Evolutionary conservation across 768 basidiomycete genomes (phyloP), one percentile per base, ranked within the genome.

Genomic region (Candolleomyces aberdarensis): DNA sequence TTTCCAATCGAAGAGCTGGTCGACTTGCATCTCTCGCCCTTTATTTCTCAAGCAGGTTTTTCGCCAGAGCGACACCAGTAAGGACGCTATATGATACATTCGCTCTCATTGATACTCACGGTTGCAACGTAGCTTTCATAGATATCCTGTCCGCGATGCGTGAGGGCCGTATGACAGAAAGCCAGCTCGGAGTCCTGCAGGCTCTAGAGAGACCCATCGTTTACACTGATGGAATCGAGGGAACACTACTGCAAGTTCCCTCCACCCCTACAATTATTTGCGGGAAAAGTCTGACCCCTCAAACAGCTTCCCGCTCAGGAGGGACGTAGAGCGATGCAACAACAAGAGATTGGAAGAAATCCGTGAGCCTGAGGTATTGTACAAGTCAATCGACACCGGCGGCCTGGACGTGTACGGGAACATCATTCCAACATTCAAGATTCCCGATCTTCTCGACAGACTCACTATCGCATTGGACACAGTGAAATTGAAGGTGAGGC

Each of bases 131-230:
- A 91, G 92, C 78, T 20, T 95, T 96, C 71, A 82, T 96, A 54
- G 80, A 88, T 68, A 91, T 96, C 78, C 78, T 97, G 58, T 91
- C 92, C 65, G 86, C 93, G 67, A 94, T 96, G 89, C 85, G 94
- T 17, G 84, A 85, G 58, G 94, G 93, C 0, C 71, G 67, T 7
- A 72, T 95, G 32, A 78, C 81, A 0, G 63, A 70, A 2, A 65
- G 73, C 14, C 90, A 92, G 13, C 81, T 90, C 57, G 47, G 65
- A 22, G 77, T 73, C 47, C 86, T 96, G 69, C 76, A 72, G 56
- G 67, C 72, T 1, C 75, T 96, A 13, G 76, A 80, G 5, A 77
- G 92, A 31, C 77, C 82, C 20, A 78, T 92, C 19, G 58, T 70
- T 5, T 91, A 89, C 63, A 75, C 76, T 11, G 91, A 93, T 63